Conservation (phyloP, 108 stramenopile species). For the Pseudonitzschia delicatissima region DNA sequence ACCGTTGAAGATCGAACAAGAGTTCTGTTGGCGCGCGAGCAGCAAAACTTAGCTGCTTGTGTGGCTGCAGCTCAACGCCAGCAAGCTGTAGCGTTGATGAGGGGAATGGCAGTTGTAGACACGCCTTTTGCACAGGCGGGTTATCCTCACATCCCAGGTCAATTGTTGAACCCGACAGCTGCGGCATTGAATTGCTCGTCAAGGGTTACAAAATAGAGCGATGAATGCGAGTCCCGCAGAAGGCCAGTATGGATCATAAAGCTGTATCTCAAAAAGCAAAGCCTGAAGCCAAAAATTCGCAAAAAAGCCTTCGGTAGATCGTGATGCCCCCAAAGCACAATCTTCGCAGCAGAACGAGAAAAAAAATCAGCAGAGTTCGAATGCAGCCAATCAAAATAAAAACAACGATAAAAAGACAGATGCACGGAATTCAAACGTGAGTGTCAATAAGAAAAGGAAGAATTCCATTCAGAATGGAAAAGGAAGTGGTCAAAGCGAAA, state of each 20-base stretch:
- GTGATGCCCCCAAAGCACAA: not conserved
- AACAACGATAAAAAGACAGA: not conserved
- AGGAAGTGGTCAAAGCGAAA: not conserved
- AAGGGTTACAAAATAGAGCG: constrained; percentile 5
- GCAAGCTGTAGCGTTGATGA: constrained; percentile 29
- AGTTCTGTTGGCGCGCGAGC: constrained; percentile 33
- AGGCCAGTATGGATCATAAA: not conserved
- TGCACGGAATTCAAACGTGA: not conserved
- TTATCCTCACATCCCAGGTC: constrained; percentile 26
- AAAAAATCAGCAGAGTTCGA: not conserved
- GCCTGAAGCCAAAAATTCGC: not conserved
- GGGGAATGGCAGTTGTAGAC: constrained; percentile 15
- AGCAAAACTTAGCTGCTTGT: constrained; percentile 16
- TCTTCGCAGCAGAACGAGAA: not conserved
- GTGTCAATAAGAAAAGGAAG: constrained; percentile 6
- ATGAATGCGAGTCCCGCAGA: not conserved
- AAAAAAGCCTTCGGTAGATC: not conserved
- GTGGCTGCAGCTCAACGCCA: constrained; percentile 31
- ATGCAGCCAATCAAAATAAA: not conserved
- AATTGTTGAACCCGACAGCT: constrained; percentile 23
- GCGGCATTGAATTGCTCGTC: constrained; percentile 23
- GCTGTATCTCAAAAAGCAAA: not conserved
- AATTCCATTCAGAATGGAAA: not conserved
- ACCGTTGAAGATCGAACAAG: constrained; percentile 42
- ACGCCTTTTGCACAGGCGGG: constrained; percentile 5